phyloP scores from a whole-genome alignment of 805 yeast species.

The Myxozyma sirexii region DNA sequence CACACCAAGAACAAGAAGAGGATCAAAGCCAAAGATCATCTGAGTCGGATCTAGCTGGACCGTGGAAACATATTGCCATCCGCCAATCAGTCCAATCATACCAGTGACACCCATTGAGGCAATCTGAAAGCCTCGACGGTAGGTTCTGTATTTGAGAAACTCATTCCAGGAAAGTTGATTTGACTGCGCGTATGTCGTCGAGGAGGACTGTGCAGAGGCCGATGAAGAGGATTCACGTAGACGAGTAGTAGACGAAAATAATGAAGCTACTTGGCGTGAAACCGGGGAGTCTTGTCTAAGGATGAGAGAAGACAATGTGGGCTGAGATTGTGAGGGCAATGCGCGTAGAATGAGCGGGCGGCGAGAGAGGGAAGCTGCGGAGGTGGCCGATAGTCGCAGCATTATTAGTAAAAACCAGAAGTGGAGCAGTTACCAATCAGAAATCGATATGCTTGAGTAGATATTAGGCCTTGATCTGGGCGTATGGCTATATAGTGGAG shows the following conservation, averaged over 20 bases:
- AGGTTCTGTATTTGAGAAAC: conserved; percentile 73
- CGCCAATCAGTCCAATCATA: conserved; percentile 60
- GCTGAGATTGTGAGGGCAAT: not conserved
- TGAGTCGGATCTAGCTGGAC: conserved; percentile 87
- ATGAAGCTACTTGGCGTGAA: not conserved
- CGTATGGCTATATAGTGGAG: too few relatives aligned
- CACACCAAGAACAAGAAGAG: conserved; percentile 77
- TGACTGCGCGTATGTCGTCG: not conserved
- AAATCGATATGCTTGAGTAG: too few relatives aligned
- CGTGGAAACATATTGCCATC: conserved; percentile 78
- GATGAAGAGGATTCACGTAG: not conserved
- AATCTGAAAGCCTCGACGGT: conserved; percentile 69
- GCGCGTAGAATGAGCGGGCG: not conserved
- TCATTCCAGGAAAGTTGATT: conserved; percentile 68
- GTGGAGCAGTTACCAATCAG: too few relatives aligned
- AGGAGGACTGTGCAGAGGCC: not conserved
- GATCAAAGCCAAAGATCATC: conserved; percentile 83
- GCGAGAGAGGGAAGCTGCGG: conserved; percentile 5
- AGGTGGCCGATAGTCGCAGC: conserved; percentile 1
- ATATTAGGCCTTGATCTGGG: too few relatives aligned
- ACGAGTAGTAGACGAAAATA: not conserved
- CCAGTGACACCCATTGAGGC: conserved; percentile 72
- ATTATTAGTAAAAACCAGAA: not conserved
- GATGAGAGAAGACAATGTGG: not conserved
- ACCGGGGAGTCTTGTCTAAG: not conserved